Percentiles rank a stretch among this genome's conserved stretches.
phyloP scores from a whole-genome alignment of 2,329 filamentous ascomycete genomes.

The Fusarium praegraminearum region DNA sequence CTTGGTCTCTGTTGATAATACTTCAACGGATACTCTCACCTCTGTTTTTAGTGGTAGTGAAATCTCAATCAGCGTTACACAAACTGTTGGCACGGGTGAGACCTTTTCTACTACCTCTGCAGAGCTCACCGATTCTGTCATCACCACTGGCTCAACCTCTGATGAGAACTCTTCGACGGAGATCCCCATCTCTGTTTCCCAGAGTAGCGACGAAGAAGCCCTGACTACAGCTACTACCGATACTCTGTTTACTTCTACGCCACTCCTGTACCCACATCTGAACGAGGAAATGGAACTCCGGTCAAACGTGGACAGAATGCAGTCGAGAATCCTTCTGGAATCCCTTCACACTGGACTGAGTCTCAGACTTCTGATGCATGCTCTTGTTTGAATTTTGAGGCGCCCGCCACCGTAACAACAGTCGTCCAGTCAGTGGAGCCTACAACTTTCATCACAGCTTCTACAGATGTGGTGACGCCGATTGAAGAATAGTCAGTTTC shows the following conservation, averaged over 20 bases:
- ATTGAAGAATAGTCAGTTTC: slow-evolving; percentile 1
- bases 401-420: not conserved
- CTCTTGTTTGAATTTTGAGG: not conserved
- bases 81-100: too few species aligned
- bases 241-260: not conserved
- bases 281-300: not conserved
- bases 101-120: too few species aligned
- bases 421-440: not conserved
- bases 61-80: not conserved
- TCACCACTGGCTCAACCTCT: too few species aligned
- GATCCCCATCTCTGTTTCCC: too few species aligned
- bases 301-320: not conserved
- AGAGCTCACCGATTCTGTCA: too few species aligned
- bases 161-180: too few species aligned
- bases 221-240: too few species aligned
- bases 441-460: not conserved
- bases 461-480: not conserved
- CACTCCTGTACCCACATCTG: not conserved
- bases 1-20: too few species aligned
- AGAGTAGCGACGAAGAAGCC: too few species aligned
- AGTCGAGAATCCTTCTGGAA: not conserved
- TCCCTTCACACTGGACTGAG: not conserved
- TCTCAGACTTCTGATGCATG: not conserved
- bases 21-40: not conserved
- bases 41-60: not conserved